Evolutionary conservation across 1,284 basidiomycete species (phyloP), one percentile per base, ranked within the genome.

Genomic region (Paramarasmius palmivorus): DNA sequence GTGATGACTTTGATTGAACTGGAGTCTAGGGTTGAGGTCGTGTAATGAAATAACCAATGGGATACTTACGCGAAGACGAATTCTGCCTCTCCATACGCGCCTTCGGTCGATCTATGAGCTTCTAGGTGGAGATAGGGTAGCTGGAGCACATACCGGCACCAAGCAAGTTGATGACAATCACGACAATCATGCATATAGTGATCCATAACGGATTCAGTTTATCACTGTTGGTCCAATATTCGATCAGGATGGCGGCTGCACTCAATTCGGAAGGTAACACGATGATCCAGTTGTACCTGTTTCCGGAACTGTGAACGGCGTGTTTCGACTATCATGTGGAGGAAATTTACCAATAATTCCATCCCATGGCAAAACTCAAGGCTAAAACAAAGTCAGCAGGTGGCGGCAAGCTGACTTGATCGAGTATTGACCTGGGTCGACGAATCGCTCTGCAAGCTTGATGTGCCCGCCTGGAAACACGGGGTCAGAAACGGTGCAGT

Each of bases 381-480:
- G 91, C 87, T 4, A 87, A 32, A 32, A 32, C 6, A 32, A 32
- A 85, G 63, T 92, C 38, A 89, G 85, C 58, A n/a, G 36, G 39
- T 7, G 17, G 23, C 23, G 6, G 25, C 32, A 22, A 9, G 5
- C 10, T 19, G 19, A 22, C n/a, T 36, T 10, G 39, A 8, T 32
- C 29, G 29, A 32, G 12, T n/a, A 46, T 15, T 32, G 4, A 56
- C 57, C 57, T 4, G 39, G 52, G 36, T 59, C 50, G 10, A 59
- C 58, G 37, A 56, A 59, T n/a, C n/a, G n/a, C n/a, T n/a, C n/a
- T n/a, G n/a, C n/a, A n/a, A n/a, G n/a, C n/a, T 81, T 86, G 67
- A 94, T 89, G 67, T 93, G 92, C 4, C 92, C 83, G 56, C 83
- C 83, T n/a, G n/a, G n/a, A n/a, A n/a, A n/a, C n/a, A n/a, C n/a